Conservation (phyloP, 164 flowering plant genomes). For the Nelumbo lutea region DNA sequence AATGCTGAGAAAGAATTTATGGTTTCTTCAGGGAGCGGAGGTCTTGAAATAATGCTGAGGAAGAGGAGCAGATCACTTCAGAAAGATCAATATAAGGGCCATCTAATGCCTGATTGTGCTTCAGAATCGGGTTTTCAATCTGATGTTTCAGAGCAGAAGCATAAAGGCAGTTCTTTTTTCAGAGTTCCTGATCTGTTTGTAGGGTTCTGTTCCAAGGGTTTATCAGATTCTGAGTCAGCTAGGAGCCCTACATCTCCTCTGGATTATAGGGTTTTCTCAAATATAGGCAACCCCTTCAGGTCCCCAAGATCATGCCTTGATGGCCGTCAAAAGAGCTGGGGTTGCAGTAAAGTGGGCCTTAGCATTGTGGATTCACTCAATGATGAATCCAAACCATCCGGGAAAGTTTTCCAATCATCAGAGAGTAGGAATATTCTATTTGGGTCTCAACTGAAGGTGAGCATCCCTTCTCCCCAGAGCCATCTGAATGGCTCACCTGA, state of each 20-base stretch:
- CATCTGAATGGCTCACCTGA: not conserved
- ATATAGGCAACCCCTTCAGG: constrained; percentile 34
- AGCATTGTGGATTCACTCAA: constrained; percentile 51
- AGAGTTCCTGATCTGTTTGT: constrained; percentile 44
- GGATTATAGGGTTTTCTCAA: constrained; percentile 44
- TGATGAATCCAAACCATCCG: constrained; percentile 15
- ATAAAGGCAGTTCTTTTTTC: constrained; percentile 34
- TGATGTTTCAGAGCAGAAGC: constrained; percentile 23
- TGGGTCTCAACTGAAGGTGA: not conserved
- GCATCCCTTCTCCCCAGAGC: not conserved
- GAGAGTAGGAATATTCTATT: not conserved
- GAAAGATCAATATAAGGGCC: constrained; percentile 43
- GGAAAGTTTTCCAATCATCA: not conserved
- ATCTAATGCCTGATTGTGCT: constrained; percentile 20
- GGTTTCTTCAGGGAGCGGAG: constrained; percentile 1
- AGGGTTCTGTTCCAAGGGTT: constrained; percentile 35
- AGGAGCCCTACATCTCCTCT: constrained; percentile 63
- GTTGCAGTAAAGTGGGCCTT: constrained; percentile 45
- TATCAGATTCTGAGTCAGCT: constrained; percentile 49
- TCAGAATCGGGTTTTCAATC: constrained; percentile 25
- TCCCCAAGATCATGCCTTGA: constrained; percentile 21
- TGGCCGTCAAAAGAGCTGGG: constrained; percentile 37
- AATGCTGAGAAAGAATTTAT: not conserved
- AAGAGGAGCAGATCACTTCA: constrained; percentile 45
- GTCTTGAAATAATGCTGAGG: constrained; percentile 40